Percentiles rank a stretch among this genome's conserved stretches.
Evolutionary conservation across 202 grass and related monocot genomes (phyloP).

Genomic region (Carex arenaria): DNA sequence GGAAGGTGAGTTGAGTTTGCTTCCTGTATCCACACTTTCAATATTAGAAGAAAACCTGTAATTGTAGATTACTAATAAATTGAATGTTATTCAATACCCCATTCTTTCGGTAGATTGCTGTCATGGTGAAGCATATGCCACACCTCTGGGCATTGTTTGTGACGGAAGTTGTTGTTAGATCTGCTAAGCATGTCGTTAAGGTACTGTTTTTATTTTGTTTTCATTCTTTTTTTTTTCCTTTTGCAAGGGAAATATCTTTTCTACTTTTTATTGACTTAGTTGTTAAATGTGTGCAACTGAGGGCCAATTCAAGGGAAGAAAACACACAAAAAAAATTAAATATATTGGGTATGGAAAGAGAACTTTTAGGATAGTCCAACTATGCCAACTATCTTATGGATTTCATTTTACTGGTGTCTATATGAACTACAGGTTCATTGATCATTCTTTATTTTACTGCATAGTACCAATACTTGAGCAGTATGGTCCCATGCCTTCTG

Average conservation of each 20-base stretch:
- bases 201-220: slow-evolving; percentile 19
- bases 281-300: neutral
- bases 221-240: neutral
- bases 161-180: slow-evolving; percentile 86
- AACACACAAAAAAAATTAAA: neutral
- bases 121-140: slow-evolving; percentile 70
- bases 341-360: neutral
- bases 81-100: slow-evolving; percentile 17
- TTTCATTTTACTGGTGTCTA: neutral
- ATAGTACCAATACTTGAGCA: neutral
- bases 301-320: neutral
- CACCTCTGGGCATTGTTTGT: slow-evolving; percentile 78
- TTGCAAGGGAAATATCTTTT: neutral
- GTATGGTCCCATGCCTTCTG: neutral
- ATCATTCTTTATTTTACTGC: neutral
- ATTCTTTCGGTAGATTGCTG: slow-evolving; percentile 60
- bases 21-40: neutral
- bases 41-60: neutral
- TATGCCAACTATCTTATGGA: neutral
- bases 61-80: neutral
- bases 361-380: neutral
- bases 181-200: slow-evolving; percentile 90
- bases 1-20: slow-evolving; percentile 57
- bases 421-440: neutral
- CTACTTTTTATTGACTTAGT: neutral